Evolutionary conservation across 768 basidiomycete genomes (phyloP), one percentile per base, ranked within the genome.

Genomic region (Steccherinum ochraceum): DNA sequence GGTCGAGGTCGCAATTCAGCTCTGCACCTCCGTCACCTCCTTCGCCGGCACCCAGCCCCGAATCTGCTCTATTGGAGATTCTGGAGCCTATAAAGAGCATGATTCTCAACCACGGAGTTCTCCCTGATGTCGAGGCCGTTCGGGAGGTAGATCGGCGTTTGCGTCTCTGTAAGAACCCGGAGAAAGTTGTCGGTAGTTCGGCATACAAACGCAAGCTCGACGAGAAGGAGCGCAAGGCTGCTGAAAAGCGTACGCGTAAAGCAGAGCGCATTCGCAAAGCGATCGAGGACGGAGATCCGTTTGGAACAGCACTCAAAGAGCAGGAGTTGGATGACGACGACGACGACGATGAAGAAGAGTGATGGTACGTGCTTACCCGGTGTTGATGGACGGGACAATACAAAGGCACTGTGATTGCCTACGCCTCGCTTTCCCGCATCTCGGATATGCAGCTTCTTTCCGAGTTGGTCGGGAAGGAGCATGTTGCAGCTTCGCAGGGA

Each of bases 121-220:
- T 78, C 21, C 82, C 92, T n/a, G 76, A 89, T 52, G 74, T 95
- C 12, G 92, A 92, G 52, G 73, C 78, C 24, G 93, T 97, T 12
- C 86, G 89, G 12, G 87, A 89, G 61, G 85, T 98, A 5, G 96
- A 99, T 65, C 79, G 86, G 62, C 75, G 93, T 42, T 71, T 99
- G 43, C 85, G 81, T 61, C 61, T 86, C 30, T 97, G 95, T 73
- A 90, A 93, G 64, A 98, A 99, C 61, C 96, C 96, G 3, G 93
- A 95, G 67, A 96, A 94, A 67, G 84, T 95, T 4, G 81, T 84
- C 12, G 93, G 93, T n/a, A 95, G 84, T 55, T 84, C 81, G 53
- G 86, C 89, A 2, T 93, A 86, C 65, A 65, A 84, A 21, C 78
- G 80, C 19, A 83, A 81, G 63, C 83, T 80, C 56, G 80, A 74